phyloP scores from a whole-genome alignment of 768 basidiomycete genomes.

The Polyporus arcularius region DNA sequence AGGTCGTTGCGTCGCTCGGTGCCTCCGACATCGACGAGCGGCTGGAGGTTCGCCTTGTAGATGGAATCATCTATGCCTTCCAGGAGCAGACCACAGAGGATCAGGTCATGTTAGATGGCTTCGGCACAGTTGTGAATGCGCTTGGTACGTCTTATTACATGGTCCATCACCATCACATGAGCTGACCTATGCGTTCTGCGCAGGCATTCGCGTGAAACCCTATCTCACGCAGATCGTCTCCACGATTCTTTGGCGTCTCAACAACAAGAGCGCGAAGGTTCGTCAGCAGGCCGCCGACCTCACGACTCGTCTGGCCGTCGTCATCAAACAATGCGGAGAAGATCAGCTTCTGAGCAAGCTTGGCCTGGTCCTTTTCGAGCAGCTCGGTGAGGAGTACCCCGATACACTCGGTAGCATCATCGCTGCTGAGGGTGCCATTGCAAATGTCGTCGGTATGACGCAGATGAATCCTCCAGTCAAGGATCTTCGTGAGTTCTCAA shows the following conservation, averaged over 20 bases:
- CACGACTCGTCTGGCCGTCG: constrained; percentile 91
- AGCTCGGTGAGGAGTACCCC: constrained; percentile 98
- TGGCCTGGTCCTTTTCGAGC: constrained; percentile 95
- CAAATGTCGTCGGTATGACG: constrained; percentile 99
- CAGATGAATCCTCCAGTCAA: constrained; percentile 99
- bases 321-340: constrained; percentile 99
- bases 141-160: constrained; percentile 47
- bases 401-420: constrained; percentile 99
- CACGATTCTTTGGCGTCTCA: constrained; percentile 97
- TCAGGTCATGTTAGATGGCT: constrained; percentile 98
- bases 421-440: constrained; percentile 97
- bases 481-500: constrained; percentile 80
- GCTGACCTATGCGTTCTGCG: not conserved
- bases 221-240: constrained; percentile 99
- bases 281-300: constrained; percentile 99
- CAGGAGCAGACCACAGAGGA: constrained; percentile 99
- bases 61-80: constrained; percentile 99
- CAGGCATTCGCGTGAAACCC: constrained; percentile 93
- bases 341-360: constrained; percentile 94
- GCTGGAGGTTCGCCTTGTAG: constrained; percentile 90
- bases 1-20: constrained; percentile 89
- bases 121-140: constrained; percentile 96
- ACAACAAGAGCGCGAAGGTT: constrained; percentile 99
- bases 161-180: not conserved
- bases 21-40: constrained; percentile 98